Evolutionary conservation across 2,329 filamentous ascomycete genomes (phyloP), one percentile per base, ranked within the genome.

Genomic region (Clarireedia homoeocarpa): DNA sequence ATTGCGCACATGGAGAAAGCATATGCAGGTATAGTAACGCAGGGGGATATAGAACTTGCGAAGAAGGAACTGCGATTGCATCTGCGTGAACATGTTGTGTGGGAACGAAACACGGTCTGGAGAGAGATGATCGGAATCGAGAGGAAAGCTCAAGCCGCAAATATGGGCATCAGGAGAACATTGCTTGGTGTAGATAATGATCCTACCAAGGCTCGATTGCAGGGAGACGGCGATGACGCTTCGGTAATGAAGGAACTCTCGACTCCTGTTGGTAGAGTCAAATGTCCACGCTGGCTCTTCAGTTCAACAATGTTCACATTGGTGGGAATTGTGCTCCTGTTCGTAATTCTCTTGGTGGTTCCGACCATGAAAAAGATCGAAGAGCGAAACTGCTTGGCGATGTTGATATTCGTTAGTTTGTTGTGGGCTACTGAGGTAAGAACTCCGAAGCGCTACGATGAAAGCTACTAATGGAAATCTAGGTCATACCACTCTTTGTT

Each of bases 71-170:
- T 99, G 56, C 83, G 94, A 53, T 82, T 96, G 30, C 91, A 99
- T 68, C 79, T 99, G 26, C 80, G 94, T 56, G 95, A 99, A 72
- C 94, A 99, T 71, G 91, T 99, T 20, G 92, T 97, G 0, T 99
- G 94, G 95, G 95, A 99, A 71, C 83, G 94, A 56, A 99, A 99
- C 69, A 99, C 94, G 0, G 94, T 99, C 17, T 99, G 94, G 94
- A 80, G 95, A 73, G 94, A 99, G 66, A 94, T 99, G 83, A 99
- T 99, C 69, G 94, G 92, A 53, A 92, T 99, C 64, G 95, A 99
- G 74, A 82, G 94, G 23, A 91, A 95, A 69, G 90, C 90, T 1
- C 92, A 97, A 72, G 95, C 94, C 7, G 92, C 92, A 7, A 94
- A 92, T 64, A 80, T 99, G 62, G 94, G 94, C 44, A 76, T 88